Conservation (phyloP, 164 flowering plant genomes). For the Akebia trifoliata region DNA sequence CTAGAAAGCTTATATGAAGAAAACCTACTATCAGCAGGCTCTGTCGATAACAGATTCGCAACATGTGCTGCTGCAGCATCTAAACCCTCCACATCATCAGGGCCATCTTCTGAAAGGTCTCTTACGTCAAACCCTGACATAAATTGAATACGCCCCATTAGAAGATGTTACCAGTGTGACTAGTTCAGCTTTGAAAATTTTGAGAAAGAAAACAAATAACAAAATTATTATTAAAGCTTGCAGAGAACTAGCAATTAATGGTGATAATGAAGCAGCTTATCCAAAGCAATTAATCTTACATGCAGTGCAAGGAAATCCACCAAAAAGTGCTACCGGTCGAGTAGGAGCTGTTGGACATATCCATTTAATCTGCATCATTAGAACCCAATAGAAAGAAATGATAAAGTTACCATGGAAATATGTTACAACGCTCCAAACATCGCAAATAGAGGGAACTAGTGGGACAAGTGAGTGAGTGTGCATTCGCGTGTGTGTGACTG, state of each 20-base stretch:
- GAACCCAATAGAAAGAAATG: neutral
- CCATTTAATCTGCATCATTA: constrained; percentile 48
- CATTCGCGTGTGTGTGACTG: too few species aligned
- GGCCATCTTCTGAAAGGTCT: constrained; percentile 84
- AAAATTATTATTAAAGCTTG: neutral
- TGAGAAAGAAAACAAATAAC: neutral
- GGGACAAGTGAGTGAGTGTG: too few species aligned
- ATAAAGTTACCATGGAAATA: neutral
- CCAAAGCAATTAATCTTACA: constrained; percentile 38
- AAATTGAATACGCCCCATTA: constrained; percentile 9
- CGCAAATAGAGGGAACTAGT: too few species aligned
- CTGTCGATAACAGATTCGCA: constrained; percentile 87
- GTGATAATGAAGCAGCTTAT: neutral
- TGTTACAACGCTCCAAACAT: neutral
- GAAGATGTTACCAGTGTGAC: constrained; percentile 4
- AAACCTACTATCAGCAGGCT: constrained; percentile 82
- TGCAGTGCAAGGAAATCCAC: constrained; percentile 69
- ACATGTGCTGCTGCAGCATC: constrained; percentile 96
- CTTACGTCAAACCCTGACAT: constrained; percentile 84
- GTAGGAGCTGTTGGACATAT: constrained; percentile 68
- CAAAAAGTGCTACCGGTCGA: constrained; percentile 47
- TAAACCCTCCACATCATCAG: constrained; percentile 86
- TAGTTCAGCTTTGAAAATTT: neutral
- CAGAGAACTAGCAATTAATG: neutral
- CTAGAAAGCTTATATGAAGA: constrained; percentile 2